These are phyloP conservation scores for Periconia digitata DNA, from an alignment of 2,329 filamentous ascomycete species.

Conservation along the genomic window DNA sequence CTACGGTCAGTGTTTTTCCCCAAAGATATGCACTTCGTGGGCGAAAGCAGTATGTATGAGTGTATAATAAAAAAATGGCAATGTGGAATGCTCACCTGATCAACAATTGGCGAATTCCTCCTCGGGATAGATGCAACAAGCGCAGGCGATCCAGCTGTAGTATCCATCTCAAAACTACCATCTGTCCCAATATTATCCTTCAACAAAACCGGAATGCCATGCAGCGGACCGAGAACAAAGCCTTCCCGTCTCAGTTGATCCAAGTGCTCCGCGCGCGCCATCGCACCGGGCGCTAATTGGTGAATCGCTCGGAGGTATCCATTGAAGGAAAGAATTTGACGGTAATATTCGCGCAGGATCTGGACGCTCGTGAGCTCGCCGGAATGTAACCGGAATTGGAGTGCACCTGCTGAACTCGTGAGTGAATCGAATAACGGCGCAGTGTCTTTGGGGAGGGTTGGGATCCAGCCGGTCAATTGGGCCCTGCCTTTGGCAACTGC, in stretches of 20 bases:
- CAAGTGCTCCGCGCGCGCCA: conserved; percentile 3
- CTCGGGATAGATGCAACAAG: conserved; percentile 20
- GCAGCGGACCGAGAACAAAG: not conserved
- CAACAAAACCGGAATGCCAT: not conserved
- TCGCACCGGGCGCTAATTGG: not conserved
- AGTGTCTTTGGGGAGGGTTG: no score
- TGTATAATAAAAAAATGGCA: no score
- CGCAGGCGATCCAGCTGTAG: conserved; percentile 30
- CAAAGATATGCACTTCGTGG: no score
- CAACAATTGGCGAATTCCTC: conserved; percentile 19
- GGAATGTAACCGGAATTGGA: no score
- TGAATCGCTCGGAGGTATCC: conserved; percentile 3
- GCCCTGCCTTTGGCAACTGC: no score
- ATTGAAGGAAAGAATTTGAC: conserved; percentile 6
- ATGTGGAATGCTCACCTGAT: no score
- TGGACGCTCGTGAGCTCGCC: conserved; percentile 3
- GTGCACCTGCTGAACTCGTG: no score
- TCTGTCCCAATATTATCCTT: conserved; percentile 34
- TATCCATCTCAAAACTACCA: conserved; percentile 23
- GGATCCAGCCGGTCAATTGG: no score
- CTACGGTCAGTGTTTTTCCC: not conserved
- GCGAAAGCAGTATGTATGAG: no score
- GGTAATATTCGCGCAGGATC: not conserved
- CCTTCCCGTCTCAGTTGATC: not conserved
- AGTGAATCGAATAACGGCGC: no score